Evolutionary conservation across 306 rosid genomes (phyloP), one percentile per base, ranked within the genome.

Genomic region (Lablab purpureus): DNA sequence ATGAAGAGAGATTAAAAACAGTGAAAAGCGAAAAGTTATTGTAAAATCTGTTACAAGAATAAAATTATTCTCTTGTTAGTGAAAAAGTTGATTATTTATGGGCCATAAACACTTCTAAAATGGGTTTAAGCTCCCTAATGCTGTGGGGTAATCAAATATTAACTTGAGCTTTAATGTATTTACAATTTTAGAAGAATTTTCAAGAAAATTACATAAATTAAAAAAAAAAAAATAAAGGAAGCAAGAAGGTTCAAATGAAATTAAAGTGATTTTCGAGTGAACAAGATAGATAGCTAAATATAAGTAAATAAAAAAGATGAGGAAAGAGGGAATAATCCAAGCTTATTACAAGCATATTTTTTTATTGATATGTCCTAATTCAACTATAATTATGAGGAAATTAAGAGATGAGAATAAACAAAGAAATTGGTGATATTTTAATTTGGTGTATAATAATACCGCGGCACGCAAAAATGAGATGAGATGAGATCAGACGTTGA

Each of bases 401-500:
- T 0, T 2, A 77, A 40, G 67, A 54, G 37, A 54, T 10, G n/a
- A 71, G 36, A 75, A 58, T 74, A 11, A 81, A 73, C 30, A 59
- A 79, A 73, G 28, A 27, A 49, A 73, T 58, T 49, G 54, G 52
- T 40, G 37, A 40, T 40, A 40, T 40, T 40, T 40, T 40, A 40
- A 36, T 25, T 17, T 72, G 54, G n/a, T 72, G 65, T 45, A 22
- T 63, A 47, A n/a, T 18, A 51, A 51, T 51, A 51, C 22, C 56
- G 54, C 18, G 22, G 56, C 11, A 46, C 4, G 56, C 4, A 51
- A 18, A 22, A 55, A 22, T 52, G 2, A 7, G 60, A 10, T 11
- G 14, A 28, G 2, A 46, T 55, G 3, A 32, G 52, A 71, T 84
- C 78, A 87, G 0, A 87, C 87, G 80, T 87, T 85, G 81, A 87